Percentiles rank a stretch among this genome's conserved stretches.
Evolutionary conservation across 164 flowering plant species (phyloP).

Genomic region (Tinospora cordifolia): DNA sequence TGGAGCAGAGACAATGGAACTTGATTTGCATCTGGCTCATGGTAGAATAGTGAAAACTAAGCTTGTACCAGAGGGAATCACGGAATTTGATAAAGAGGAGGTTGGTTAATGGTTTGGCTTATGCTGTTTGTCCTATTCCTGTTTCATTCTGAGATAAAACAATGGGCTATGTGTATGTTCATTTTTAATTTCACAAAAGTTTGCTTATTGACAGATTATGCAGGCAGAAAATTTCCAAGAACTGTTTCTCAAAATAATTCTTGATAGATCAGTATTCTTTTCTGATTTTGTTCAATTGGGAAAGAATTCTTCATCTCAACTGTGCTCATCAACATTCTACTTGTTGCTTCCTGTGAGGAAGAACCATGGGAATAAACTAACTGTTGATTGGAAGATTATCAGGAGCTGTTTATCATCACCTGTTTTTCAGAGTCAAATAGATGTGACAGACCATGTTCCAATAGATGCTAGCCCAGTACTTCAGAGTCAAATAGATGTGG

Average conservation of each 20-base stretch:
- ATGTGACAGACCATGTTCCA: conserved; percentile 11
- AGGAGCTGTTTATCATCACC: conserved; percentile 74
- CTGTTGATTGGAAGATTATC: conserved; percentile 64
- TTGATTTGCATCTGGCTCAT: conserved; percentile 75
- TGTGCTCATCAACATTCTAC: conserved; percentile 48
- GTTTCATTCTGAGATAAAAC: too few relatives aligned
- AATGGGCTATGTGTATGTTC: background rate
- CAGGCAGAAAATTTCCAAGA: conserved; percentile 68
- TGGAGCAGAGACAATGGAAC: conserved; percentile 68
- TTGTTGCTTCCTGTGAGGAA: conserved; percentile 66
- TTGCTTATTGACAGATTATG: conserved; percentile 42
- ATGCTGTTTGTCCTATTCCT: background rate
- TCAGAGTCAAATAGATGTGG: conserved; percentile 4
- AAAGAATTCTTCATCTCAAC: conserved; percentile 18
- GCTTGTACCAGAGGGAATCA: conserved; percentile 50
- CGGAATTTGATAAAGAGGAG: conserved; percentile 47
- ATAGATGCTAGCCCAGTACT: conserved; percentile 53
- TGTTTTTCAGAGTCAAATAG: conserved; percentile 28
- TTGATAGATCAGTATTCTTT: conserved; percentile 57
- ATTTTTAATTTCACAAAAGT: background rate
- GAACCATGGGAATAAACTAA: conserved; percentile 16
- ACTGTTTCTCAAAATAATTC: conserved; percentile 69
- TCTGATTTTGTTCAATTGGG: conserved; percentile 57
- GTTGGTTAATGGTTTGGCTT: conserved; percentile 24
- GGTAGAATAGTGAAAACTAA: conserved; percentile 69